Evolutionary conservation across 2,329 filamentous ascomycete species (phyloP).

Genomic region (Alternaria brassicae): DNA sequence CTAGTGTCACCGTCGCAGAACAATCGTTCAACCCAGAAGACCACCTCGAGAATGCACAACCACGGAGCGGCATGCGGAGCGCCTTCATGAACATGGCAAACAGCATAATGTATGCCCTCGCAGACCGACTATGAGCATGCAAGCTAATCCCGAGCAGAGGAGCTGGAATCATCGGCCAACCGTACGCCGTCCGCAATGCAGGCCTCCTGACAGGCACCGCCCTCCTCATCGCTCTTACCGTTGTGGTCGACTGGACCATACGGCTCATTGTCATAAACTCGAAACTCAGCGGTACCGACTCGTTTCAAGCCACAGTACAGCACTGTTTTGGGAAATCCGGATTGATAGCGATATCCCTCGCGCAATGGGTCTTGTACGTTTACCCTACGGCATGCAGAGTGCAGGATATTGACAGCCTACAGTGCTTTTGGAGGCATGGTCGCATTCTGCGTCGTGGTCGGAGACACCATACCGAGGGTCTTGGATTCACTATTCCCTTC

Average conservation of each 20-base stretch:
- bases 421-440: constrained; percentile 97
- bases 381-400: neutral
- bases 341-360: constrained; percentile 85
- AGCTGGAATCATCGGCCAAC: constrained; percentile 77
- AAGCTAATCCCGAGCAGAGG: constrained; percentile 52
- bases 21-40: constrained; percentile 65
- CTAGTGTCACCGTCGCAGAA: constrained; percentile 74
- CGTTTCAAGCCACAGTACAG: constrained; percentile 94
- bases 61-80: constrained; percentile 82
- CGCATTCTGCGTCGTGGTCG: constrained; percentile 96
- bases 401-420: constrained; percentile 28
- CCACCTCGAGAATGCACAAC: constrained; percentile 68
- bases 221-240: constrained; percentile 78
- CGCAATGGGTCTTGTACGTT: constrained; percentile 87
- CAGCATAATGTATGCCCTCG: constrained; percentile 74
- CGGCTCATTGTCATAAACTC: constrained; percentile 96
- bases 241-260: constrained; percentile 96
- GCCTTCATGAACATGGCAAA: constrained; percentile 99
- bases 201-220: constrained; percentile 81
- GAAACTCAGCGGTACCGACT: constrained; percentile 91
- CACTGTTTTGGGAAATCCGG: constrained; percentile 91
- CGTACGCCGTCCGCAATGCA: constrained; percentile 94
- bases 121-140: accelerated
- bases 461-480: constrained; percentile 94
- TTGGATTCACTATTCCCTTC: constrained; percentile 81